phyloP scores from a whole-genome alignment of 2,329 filamentous ascomycete genomes.

The Fusarium brachygibbosum region DNA sequence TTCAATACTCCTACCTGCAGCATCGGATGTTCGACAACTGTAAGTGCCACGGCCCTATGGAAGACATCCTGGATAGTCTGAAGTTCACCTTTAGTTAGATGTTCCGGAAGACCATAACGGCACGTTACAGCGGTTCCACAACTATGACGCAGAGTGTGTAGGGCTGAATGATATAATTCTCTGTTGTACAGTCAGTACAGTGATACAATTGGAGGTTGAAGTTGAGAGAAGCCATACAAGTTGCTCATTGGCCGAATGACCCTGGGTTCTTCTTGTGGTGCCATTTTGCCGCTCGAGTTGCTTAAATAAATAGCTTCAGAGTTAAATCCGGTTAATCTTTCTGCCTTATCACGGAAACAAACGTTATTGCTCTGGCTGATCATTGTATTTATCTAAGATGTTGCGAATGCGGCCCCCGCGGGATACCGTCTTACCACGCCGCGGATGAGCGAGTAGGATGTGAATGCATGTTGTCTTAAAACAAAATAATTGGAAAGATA shows the following conservation, averaged over 20 bases:
- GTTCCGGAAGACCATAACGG: constrained; percentile 30
- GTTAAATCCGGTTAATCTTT: neutral
- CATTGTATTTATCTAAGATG: constrained; percentile 18
- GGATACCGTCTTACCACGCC: constrained; percentile 16
- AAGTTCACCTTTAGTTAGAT: constrained; percentile 7
- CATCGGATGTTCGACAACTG: constrained; percentile 37
- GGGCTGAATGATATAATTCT: constrained; percentile 36
- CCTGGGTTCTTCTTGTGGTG: constrained; percentile 11
- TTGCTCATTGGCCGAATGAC: constrained; percentile 42
- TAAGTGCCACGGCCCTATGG: constrained; percentile 35
- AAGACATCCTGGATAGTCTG: constrained; percentile 17
- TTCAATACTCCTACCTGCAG: constrained; percentile 41
- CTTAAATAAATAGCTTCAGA: neutral
- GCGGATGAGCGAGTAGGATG: constrained; percentile 29
- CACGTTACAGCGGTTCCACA: constrained; percentile 35
- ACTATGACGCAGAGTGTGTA: constrained; percentile 38
- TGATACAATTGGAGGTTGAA: constrained; percentile 1
- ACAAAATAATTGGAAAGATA: neutral
- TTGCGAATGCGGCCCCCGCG: constrained; percentile 30
- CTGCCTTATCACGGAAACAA: neutral
- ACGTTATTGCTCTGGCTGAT: neutral
- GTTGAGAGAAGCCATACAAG: constrained; percentile 24
- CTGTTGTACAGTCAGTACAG: constrained; percentile 16
- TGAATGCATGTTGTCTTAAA: neutral
- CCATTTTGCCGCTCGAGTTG: constrained; percentile 14